phyloP scores from a whole-genome alignment of 2,329 filamentous ascomycete genomes.

The Myrmaecium sp. region DNA sequence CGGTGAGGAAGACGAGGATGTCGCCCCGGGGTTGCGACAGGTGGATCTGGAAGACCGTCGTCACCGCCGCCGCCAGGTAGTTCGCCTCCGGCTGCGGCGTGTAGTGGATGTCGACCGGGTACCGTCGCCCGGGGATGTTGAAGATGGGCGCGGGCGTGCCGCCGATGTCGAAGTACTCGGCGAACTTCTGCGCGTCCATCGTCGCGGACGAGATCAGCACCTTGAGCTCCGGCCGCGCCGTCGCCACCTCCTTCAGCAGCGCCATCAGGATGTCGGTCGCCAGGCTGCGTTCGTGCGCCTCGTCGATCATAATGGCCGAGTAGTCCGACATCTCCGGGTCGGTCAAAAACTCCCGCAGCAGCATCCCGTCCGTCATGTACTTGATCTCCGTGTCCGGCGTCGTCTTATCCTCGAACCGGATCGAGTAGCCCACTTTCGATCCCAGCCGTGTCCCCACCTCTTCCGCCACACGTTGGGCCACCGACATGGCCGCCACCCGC shows the following conservation, averaged over 20 bases:
- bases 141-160: constrained; percentile 89
- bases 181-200: constrained; percentile 85
- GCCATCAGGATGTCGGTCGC: constrained; percentile 82
- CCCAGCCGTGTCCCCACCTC: constrained; percentile 84
- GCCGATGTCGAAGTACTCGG: constrained; percentile 80
- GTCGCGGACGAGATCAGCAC: constrained; percentile 87
- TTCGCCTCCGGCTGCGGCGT: constrained; percentile 84
- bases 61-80: constrained; percentile 79
- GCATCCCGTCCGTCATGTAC: constrained; percentile 96
- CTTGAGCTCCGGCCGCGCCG: constrained; percentile 70
- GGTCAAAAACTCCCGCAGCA: constrained; percentile 76
- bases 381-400: constrained; percentile 83
- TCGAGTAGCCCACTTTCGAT: constrained; percentile 83
- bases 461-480: constrained; percentile 88
- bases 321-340: constrained; percentile 73
- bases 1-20: constrained; percentile 86
- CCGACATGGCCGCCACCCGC: constrained; percentile 92
- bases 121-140: constrained; percentile 78
- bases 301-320: constrained; percentile 86
- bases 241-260: constrained; percentile 72
- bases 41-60: constrained; percentile 90
- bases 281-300: constrained; percentile 87
- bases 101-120: constrained; percentile 83
- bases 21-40: constrained; percentile 68
- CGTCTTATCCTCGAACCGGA: constrained; percentile 86